Conservation (phyloP, 768 basidiomycete species). For the Obba rivulosa region DNA sequence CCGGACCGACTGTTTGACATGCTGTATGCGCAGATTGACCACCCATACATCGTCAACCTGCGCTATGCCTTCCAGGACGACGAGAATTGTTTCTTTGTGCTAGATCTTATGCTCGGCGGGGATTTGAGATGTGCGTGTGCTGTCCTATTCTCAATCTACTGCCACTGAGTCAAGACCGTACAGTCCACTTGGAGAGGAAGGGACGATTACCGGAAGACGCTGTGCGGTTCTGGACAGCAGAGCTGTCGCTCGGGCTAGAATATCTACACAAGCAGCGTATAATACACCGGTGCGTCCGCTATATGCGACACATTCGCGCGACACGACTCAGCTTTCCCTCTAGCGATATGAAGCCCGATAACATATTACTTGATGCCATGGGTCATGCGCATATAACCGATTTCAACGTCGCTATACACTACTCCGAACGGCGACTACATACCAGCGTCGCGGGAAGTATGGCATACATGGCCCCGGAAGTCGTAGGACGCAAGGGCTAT, state of each 20-base stretch:
- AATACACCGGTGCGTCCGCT: slow-evolving; percentile 77
- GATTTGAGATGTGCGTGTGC: slow-evolving; percentile 77
- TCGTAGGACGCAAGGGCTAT: slow-evolving; percentile 89
- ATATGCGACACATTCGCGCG: not conserved
- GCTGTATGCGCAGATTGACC: slow-evolving; percentile 62
- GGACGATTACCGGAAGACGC: slow-evolving; percentile 61
- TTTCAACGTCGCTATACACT: slow-evolving; percentile 99
- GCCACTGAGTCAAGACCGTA: slow-evolving; percentile 1
- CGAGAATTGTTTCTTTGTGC: slow-evolving; percentile 94
- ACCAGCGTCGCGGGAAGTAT: slow-evolving; percentile 96
- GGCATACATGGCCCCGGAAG: slow-evolving; percentile 99
- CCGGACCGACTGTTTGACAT: not conserved
- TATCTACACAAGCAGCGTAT: slow-evolving; percentile 92
- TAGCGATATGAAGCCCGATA: slow-evolving; percentile 96
- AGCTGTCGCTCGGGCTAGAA: slow-evolving; percentile 76
- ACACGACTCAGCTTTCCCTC: slow-evolving; percentile 8
- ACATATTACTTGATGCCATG: slow-evolving; percentile 87
- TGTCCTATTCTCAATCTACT: slow-evolving; percentile 1
- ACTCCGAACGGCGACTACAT: slow-evolving; percentile 82
- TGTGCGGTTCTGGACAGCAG: slow-evolving; percentile 86
- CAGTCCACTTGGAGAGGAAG: slow-evolving; percentile 82
- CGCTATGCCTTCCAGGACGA: slow-evolving; percentile 98
- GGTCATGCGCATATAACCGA: slow-evolving; percentile 98
- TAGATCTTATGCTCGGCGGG: slow-evolving; percentile 95
- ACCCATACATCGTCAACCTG: slow-evolving; percentile 84